A percentile compares a stretch with the other conserved stretches of the same genome.
Conservation (phyloP, 768 basidiomycete genomes). For the Ephemerocybe angulata region DNA sequence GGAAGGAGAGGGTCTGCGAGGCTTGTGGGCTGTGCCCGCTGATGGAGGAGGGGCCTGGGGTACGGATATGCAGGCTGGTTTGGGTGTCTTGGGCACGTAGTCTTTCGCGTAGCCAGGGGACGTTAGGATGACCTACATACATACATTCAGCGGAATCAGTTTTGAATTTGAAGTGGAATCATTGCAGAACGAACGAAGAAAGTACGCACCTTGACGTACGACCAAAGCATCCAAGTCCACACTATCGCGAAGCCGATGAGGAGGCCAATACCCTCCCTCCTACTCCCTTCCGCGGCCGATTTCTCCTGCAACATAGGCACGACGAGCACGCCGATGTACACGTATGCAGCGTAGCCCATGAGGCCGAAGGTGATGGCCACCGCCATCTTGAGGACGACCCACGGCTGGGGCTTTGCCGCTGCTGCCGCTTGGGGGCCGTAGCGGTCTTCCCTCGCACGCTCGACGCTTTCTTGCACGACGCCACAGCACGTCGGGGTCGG, state of each 20-base stretch:
- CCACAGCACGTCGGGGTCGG: constrained; percentile 40
- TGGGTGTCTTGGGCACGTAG: constrained; percentile 30
- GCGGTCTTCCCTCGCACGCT: constrained; percentile 37
- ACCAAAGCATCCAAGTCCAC: constrained; percentile 72
- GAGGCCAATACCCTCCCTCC: constrained; percentile 58
- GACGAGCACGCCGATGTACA: constrained; percentile 72
- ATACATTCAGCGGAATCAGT: no score
- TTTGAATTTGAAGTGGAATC: no score
- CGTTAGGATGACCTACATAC: constrained; percentile 54
- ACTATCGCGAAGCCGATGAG: constrained; percentile 61
- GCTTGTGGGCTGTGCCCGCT: neutral
- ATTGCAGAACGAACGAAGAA: no score
- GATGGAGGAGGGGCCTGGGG: neutral
- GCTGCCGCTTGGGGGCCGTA: constrained; percentile 23
- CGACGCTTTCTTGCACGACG: constrained; percentile 47
- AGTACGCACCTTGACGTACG: constrained; percentile 66
- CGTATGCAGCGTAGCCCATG: constrained; percentile 68
- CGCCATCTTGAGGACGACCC: constrained; percentile 69
- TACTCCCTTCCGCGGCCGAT: constrained; percentile 41
- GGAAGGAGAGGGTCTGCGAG: constrained; percentile 1
- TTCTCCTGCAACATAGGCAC: constrained; percentile 60
- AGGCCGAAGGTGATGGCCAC: constrained; percentile 57
- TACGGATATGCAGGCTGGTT: neutral
- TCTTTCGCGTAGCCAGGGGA: constrained; percentile 67
- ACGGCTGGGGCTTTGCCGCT: constrained; percentile 60